Base-by-base conservation (phyloP, 192 early-diverging fungal genomes). In the Rhizophlyctis rosea region DNA sequence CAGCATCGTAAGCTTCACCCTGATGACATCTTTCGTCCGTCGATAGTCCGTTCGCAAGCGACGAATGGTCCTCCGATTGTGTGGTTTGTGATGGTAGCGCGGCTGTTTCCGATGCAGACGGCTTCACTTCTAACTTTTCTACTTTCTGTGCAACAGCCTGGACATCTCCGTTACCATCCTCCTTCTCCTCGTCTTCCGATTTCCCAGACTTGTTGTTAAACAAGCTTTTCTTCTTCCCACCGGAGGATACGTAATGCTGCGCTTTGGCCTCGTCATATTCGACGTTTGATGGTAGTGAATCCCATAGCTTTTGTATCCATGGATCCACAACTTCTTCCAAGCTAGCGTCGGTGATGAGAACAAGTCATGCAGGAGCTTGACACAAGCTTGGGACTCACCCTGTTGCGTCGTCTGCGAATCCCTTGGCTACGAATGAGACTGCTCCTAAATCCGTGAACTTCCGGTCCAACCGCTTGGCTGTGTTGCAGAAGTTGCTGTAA, bases 401-500 rank as follows among this genome's bases (percentile, higher is more conserved):
- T 50, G 88, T 89, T 11, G 87, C 93, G 80, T 98, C 95, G 64
- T 98, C 95, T 0, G 93, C 95, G 23, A 94, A 67, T 4, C 88
- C 93, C 48, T 80, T 89, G 24, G 81, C 68, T 63, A 89, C 87
- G 64, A 98, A 91, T 0, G 84, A 54, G 5, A 74, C 68, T 0
- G 88, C 91, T 0, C 93, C 91, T 3, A 88, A 67, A 34, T 90
- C 90, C 47, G 76, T 69, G 65, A 92, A 70, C 72, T 86, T 83
- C 67, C 81, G 84, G 35, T 95, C 93, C 25, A 98, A 68, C 11
- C 88, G 72, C 70, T 88, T 88, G 4, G 86, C 89, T 0, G 92
- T 89, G 48, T 93, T 90, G 64, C 89, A 91, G 70, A 96, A 98
- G 69, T 96, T 94, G 50, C 83, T 81, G 71, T 96, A 98, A 68